These are phyloP conservation scores for Penicillium chermesinum DNA, from an alignment of 495 filamentous ascomycete genomes.

Conservation along the genomic window DNA sequence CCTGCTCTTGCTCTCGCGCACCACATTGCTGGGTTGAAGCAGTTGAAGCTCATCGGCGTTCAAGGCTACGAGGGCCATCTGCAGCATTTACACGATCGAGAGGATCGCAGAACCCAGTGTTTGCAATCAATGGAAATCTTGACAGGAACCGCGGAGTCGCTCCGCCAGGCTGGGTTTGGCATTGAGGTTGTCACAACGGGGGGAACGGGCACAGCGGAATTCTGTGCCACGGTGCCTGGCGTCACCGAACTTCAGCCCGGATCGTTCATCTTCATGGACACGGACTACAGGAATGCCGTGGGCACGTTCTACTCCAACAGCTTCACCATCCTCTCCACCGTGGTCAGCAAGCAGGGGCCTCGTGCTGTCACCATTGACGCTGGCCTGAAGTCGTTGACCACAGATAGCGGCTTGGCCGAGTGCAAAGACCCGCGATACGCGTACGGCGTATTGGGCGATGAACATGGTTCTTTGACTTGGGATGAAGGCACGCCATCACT, in stretches of 20 bases:
- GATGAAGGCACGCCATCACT: conserved; percentile 22
- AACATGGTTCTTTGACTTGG: conserved; percentile 34
- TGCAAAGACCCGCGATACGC: conserved; percentile 30
- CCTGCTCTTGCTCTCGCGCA: conserved; percentile 24
- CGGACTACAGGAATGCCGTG: conserved; percentile 36
- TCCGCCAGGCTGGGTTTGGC: conserved; percentile 26
- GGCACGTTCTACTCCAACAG: conserved; percentile 35
- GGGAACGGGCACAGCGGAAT: conserved; percentile 35
- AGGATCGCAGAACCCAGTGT: conserved; percentile 28
- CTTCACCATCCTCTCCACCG: conserved; percentile 30
- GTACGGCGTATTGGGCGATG: conserved; percentile 33
- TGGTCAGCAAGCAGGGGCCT: conserved; percentile 31
- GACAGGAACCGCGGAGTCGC: conserved; percentile 22
- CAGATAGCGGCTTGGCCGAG: conserved; percentile 35
- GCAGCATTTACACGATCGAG: conserved; percentile 29
- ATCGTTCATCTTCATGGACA: conserved; percentile 42
- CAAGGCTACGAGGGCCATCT: conserved; percentile 37
- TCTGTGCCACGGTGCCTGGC: conserved; percentile 34
- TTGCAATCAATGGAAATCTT: conserved; percentile 28
- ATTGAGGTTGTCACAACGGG: conserved; percentile 34
- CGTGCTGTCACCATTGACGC: conserved; percentile 31
- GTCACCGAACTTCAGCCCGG: conserved; percentile 38
- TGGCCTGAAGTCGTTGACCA: conserved; percentile 35
- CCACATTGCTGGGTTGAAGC: conserved; percentile 19
- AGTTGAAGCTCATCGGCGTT: conserved; percentile 30